Conservation (phyloP, 1,284 basidiomycete species). For the Trichosporon faecale region DNA sequence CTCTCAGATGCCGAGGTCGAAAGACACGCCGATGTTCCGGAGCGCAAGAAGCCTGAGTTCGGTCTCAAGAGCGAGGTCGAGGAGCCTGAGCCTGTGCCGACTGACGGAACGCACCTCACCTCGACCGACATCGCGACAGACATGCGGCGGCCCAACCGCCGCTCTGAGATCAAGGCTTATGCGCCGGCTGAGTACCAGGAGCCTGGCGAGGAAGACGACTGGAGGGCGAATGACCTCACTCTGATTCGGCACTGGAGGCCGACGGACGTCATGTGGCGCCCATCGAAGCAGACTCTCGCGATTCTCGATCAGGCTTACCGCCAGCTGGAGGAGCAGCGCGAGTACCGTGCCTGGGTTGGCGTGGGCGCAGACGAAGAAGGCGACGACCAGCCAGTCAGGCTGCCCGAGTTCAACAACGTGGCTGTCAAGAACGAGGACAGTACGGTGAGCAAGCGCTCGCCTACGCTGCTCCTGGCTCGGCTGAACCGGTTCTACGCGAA, state of each 20-base stretch:
- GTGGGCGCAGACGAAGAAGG: slow-evolving; percentile 29
- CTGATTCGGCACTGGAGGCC: slow-evolving; percentile 42
- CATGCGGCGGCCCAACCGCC: slow-evolving; percentile 34
- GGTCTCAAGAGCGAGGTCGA: neutral
- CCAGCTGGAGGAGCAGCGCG: slow-evolving; percentile 35
- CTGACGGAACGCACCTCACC: neutral
- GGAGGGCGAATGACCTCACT: slow-evolving; percentile 14
- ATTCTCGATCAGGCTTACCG: slow-evolving; percentile 39
- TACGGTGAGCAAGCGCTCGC: slow-evolving; percentile 26
- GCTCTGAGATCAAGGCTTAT: slow-evolving; percentile 21
- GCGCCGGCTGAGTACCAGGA: neutral
- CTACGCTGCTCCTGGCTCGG: slow-evolving; percentile 33
- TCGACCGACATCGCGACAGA: slow-evolving; percentile 18
- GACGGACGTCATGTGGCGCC: slow-evolving; percentile 43
- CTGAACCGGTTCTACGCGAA: slow-evolving; percentile 41
- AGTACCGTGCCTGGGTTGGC: slow-evolving; percentile 28
- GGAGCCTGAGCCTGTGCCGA: neutral
- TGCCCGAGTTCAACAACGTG: slow-evolving; percentile 31
- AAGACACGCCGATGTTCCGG: neutral
- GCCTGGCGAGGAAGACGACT: neutral
- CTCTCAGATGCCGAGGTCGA: neutral
- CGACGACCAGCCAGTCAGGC: slow-evolving; percentile 26
- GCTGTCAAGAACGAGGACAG: slow-evolving; percentile 33
- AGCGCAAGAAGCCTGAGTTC: neutral
- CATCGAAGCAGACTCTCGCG: slow-evolving; percentile 32